Conservation (phyloP, 2,329 filamentous ascomycete species). For the Balansia obtecta region DNA sequence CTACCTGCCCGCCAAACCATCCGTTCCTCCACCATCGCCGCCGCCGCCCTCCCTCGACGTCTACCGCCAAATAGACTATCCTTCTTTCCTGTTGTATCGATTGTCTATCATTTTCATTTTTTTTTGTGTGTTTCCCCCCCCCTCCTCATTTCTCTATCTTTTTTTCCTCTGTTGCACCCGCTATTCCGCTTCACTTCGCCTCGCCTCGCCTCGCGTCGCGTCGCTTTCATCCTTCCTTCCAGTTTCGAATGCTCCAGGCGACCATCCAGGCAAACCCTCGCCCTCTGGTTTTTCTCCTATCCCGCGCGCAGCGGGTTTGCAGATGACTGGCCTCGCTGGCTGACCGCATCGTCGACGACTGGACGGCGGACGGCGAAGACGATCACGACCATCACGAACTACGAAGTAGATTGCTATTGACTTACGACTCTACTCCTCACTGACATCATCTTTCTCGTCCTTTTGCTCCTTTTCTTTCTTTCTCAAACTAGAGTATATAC, state of each 20-base stretch:
- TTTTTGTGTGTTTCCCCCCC: no score
- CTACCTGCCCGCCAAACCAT: neutral
- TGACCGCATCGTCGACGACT: slow-evolving; percentile 6
- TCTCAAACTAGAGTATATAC: neutral
- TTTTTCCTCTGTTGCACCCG: neutral
- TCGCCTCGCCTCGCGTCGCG: no score
- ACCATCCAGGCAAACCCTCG: neutral
- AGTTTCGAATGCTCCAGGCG: neutral
- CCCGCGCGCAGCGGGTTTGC: slow-evolving; percentile 1
- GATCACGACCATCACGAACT: neutral
- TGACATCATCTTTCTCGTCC: neutral
- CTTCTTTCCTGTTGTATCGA: neutral
- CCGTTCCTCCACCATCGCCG: neutral
- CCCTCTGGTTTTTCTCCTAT: neutral
- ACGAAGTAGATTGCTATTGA: neutral
- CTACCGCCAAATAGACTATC: neutral
- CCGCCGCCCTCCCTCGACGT: neutral
- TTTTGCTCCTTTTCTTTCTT: neutral
- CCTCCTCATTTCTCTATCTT: neutral
- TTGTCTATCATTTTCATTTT: neutral
- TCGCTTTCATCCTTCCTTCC: neutral
- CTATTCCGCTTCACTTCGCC: neutral
- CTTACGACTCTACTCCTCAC: neutral
- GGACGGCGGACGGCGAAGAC: slow-evolving; percentile 2
- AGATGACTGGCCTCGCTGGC: slow-evolving; percentile 5